Base-by-base conservation (phyloP, 768 basidiomycete genomes). In the Russula compacta region DNA sequence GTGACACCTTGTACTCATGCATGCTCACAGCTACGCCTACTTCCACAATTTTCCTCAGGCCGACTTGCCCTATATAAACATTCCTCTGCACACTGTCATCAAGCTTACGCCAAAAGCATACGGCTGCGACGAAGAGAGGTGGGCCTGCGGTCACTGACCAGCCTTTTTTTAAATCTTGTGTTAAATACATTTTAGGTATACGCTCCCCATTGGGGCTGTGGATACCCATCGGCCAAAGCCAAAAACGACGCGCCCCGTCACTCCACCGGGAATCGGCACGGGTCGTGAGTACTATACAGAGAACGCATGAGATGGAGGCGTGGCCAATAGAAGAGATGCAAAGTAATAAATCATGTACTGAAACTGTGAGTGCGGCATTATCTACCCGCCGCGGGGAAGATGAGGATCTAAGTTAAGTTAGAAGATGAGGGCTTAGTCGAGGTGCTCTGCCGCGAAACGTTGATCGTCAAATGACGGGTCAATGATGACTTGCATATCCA, bases 61-160 rank as follows among this genome's bases (percentile, higher is more conserved):
- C 24, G 94, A 98, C 70, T 79, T 99, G 38, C 97, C 97, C 1
- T 99, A 99, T 71, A 91, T 98, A 78, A 95, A 95, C 76, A 94
- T 98, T 49, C 94, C 94, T 0, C 73, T 95, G 58, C 97, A 99
- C 71, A 99, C 95, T 0, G 88, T 99, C 40, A 97, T 99, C 73
- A 98, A 98, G 75, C 80, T 99, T 49, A 98, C 95, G 1, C 97
- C 97, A 10, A 94, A 92, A 70, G 97, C 97, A 1, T 99, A 98
- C 71, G 97, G 97, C 42, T 98, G 95, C 76, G 94, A 98, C 71
- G 97, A 99, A 71, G 94, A 95, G 72, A 81, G 95, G 89, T 87
- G 58, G 50, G 77, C 54, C 59, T 17, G 12, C 24, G 9, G n/a
- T 36, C 24, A 21, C 21, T 2, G 10, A 4, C 15, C 8, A 44